Evolutionary conservation across 2,329 filamentous ascomycete species (phyloP).

Genomic region (Pseudocercospora macadamiae): DNA sequence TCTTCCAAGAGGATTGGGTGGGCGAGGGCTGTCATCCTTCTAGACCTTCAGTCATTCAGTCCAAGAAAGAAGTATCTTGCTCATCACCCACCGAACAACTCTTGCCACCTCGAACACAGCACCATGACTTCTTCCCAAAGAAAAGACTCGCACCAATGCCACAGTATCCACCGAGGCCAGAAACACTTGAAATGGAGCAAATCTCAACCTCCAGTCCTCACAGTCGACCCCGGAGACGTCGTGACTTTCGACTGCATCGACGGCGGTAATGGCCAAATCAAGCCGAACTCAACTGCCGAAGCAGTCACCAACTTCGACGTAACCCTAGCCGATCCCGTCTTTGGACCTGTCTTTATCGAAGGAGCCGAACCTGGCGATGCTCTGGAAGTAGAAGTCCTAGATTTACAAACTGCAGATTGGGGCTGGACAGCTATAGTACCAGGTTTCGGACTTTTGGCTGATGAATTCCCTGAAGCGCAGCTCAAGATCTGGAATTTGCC

Average conservation of each 20-base stretch:
- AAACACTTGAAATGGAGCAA: conserved; percentile 25
- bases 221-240: conserved; percentile 23
- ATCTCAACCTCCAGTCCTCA: conserved; percentile 19
- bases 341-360: conserved; percentile 26
- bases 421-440: conserved; percentile 27
- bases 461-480: conserved; percentile 24
- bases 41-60: no score
- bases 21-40: no score
- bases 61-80: neutral
- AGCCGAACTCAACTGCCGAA: conserved; percentile 19
- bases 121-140: conserved; percentile 8
- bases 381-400: conserved; percentile 25
- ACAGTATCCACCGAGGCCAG: conserved; percentile 27
- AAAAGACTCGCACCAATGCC: conserved; percentile 18
- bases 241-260: conserved; percentile 29
- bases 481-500: conserved; percentile 26
- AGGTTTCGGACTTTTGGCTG: conserved; percentile 22
- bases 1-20: neutral
- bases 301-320: conserved; percentile 19
- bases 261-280: conserved; percentile 25
- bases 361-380: conserved; percentile 28
- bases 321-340: conserved; percentile 24
- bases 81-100: neutral
- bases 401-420: conserved; percentile 24
- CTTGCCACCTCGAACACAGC: neutral